Evolutionary conservation across 257 asterid genomes (phyloP), one percentile per base, ranked within the genome.

Genomic region (Euphrasia confusa): DNA sequence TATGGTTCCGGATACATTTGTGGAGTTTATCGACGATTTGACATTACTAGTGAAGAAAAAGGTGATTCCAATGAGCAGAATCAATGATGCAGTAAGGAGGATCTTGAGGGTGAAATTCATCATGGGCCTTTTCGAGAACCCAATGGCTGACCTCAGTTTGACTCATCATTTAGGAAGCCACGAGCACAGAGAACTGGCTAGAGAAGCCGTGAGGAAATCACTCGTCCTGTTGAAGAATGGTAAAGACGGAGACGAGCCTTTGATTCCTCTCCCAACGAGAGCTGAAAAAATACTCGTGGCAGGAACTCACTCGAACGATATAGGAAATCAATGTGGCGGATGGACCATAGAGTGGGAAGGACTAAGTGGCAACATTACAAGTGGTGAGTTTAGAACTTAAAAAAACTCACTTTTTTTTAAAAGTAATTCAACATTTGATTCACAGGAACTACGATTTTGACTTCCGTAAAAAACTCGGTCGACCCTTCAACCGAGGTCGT

Each of bases 141-240:
- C 95, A 0, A 33, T 73, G 42, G 81, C 86, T 18, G 91, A 86
- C 60, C n/a, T 44, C 50, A 44, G 71, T 58, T 60, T 80, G 67
- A 77, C 67, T 28, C 28, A 75, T 53, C 65, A 80, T 48, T 60
- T 83, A 44, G 50, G 50, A 44, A 44, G 50, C 50, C n/a, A 44
- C 15, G 2, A 44, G 14, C 50, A 44, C 50, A 12, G 50, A 44
- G 50, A 44, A 44, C 50, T 44, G 50, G 50, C 50, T 44, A 44
- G 50, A 44, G 50, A 44, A 44, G 50, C 15, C 1, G 50, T 44
- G 15, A 11, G 50, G 15, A 44, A 44, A 44, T 44, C 96, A 0
- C 94, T 83, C 0, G 94, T 88, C 35, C 77, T 88, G 4, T 48
- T 88, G 58, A 88, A 88, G 78, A 85, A 88, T 24, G 89, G 96